Base-by-base conservation (phyloP, 495 filamentous ascomycete genomes). In the Amphirosellinia nigrospora region DNA sequence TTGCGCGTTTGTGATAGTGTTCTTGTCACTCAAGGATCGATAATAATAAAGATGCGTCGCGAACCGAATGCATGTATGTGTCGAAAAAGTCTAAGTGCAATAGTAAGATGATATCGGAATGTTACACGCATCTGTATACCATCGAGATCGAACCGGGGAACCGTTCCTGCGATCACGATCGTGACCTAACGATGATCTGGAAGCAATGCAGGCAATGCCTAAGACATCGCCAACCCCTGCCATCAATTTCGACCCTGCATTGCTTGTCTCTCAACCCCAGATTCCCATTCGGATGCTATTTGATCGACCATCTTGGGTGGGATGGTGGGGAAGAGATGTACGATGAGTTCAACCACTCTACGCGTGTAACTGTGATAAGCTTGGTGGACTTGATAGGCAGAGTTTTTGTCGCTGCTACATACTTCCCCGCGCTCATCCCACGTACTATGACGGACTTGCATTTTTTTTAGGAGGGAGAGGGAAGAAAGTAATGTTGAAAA, bases 391-490 rank as follows among this genome's bases (percentile, higher is more conserved):
- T 36, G 61, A 64, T 64, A 15, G 45, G 38, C 30, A 38, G 23
- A 32, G 21, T 23, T 28, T 52, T 30, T 50, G n/a, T n/a, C n/a
- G n/a, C n/a, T 30, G n/a, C 16, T 23, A 11, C 34, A n/a, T 32
- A n/a, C 62, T 64, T 64, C 62, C 62, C 62, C 62, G 62, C 62
- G 48, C 41, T 65, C 10, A n/a, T 63, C 38, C 50, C 11, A 53
- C 50, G 26, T 26, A 16, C 50, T 11, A 53, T 30, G 26, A 53
- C 13, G 13, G 15, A 15, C 5, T 52, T 52, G 4, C 11, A 19
- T 19, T 56, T 8, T 32, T 56, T 28, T 56, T 46, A 8, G 13
- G 19, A 21, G 46, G 13, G 46, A 50, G 16, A 36, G 34, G 7
- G 34, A 36, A n/a, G n/a, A n/a, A n/a, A n/a, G n/a, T n/a, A n/a